Conservation (phyloP, 2,329 filamentous ascomycete species). For the Cladosporium sp. region DNA sequence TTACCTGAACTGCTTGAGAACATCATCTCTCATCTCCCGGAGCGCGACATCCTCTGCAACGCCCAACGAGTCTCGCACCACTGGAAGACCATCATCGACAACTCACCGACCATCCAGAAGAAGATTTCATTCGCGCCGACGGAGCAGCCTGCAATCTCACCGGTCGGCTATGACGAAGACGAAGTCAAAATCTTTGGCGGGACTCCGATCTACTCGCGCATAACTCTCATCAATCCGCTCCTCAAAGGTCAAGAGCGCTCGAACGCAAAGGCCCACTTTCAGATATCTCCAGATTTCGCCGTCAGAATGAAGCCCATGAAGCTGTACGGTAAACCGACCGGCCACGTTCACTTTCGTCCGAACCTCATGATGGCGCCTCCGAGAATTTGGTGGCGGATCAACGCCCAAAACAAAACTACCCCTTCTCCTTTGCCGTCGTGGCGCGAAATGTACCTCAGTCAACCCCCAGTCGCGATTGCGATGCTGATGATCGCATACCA, state of each 20-base stretch:
- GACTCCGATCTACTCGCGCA: not conserved
- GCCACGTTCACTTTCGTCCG: not conserved
- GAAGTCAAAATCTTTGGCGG: not conserved
- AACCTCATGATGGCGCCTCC: not conserved
- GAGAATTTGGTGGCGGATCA: not conserved
- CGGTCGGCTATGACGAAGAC: not conserved
- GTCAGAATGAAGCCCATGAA: not conserved
- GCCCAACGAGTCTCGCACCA: not conserved
- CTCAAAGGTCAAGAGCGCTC: not conserved
- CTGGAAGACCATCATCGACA: not conserved
- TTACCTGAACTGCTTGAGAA: not conserved
- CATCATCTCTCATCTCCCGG: not conserved
- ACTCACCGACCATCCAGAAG: not conserved
- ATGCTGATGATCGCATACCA: not conserved
- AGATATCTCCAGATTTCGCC: not conserved
- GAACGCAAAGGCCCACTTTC: no score
- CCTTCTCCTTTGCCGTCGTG: not conserved
- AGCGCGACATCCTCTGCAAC: not conserved
- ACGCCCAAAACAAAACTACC: not conserved
- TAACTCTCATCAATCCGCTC: not conserved
- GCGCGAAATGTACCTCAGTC: not conserved
- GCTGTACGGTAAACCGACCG: not conserved
- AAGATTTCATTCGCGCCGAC: not conserved
- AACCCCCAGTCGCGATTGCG: not conserved
- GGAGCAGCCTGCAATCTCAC: not conserved